phyloP scores from a whole-genome alignment of 352 stramenopile species.

The Pelagophyceae sp. region DNA sequence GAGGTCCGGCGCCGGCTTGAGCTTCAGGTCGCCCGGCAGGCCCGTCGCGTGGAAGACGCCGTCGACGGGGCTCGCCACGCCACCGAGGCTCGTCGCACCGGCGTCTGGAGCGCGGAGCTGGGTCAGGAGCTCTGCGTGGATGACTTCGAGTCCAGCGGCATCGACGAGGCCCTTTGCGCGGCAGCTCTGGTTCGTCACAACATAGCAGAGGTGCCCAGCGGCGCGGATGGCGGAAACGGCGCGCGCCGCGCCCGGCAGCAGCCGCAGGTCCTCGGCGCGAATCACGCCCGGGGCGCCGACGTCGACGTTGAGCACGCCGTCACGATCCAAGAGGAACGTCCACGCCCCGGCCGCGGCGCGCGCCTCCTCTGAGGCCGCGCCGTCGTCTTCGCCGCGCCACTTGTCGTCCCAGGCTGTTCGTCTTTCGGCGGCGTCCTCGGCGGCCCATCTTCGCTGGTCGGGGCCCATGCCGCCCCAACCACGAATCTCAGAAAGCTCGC shows the following conservation, averaged over 20 bases:
- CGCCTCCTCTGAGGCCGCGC: background rate
- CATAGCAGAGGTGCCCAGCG: background rate
- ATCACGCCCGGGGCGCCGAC: background rate
- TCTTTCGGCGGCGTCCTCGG: background rate
- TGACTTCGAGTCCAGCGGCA: background rate
- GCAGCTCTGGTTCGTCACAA: constrained; percentile 4
- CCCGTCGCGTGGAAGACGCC: background rate
- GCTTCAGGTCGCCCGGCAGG: background rate
- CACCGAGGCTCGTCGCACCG: no score
- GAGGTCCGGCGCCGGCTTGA: background rate
- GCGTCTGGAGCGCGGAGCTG: no score
- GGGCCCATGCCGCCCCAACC: background rate
- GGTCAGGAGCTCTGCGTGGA: background rate
- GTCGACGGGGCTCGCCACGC: background rate
- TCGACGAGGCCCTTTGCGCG: background rate
- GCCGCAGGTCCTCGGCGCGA: background rate
- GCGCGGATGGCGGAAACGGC: background rate
- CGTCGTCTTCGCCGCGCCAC: background rate
- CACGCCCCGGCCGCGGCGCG: background rate
- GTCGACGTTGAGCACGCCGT: constrained; percentile 12
- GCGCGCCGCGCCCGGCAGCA: background rate
- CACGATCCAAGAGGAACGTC: background rate
- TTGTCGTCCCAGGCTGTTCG: background rate
- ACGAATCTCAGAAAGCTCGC: background rate
- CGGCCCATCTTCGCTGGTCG: background rate